Base-by-base conservation (phyloP, 2,329 filamentous ascomycete genomes). In the Cladorrhinum sp. region DNA sequence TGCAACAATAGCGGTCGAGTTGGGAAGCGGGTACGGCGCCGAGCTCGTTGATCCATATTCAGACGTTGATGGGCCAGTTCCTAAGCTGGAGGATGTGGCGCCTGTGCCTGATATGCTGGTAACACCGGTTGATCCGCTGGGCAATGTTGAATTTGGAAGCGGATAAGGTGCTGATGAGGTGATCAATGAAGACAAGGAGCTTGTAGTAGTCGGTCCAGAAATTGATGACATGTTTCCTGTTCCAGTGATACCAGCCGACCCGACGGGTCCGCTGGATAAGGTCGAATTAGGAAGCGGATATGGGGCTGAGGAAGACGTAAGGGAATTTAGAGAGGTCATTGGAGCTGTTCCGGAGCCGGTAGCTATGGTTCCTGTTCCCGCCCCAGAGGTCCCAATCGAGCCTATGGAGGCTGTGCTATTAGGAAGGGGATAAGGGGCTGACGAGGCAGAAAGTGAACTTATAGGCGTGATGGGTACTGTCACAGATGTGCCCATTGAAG, bases 361-460 rank as follows among this genome's bases (percentile, higher is more conserved):
- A 42, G 16, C 14, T 18, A 39, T 53, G 46, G 55, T 42, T 23
- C 36, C 30, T 24, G 50, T 54, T 5, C 20, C 54, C 20, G 55
- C 9, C 21, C 18, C 49, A 21, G 55, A 49, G n/a, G 50, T n/a
- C 5, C 55, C 62, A 16, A 60, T 59, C 8, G 49, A 50, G 3
- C 61, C 58, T 39, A 8, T 36, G 8, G 53, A 24, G 21, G 30
- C 24, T 23, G 50, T 64, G 1, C 54, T 54, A 46, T 66, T 66
- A 10, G 57, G 39, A 9, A 63, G 39, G 12, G 64, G 64, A 52
- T 65, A 66, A 2, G 64, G 63, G n/a, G 55, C 64, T 39, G 64
- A 66, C 4, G 39, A 26, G 3, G 39, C 23, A n/a, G 54, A 16
- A 7, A 18, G 10, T 7, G n/a, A 21, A 8, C 23, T 23, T 26